phyloP scores from a whole-genome alignment of 2,329 filamentous ascomycete genomes.

The Fusarium humuli region DNA sequence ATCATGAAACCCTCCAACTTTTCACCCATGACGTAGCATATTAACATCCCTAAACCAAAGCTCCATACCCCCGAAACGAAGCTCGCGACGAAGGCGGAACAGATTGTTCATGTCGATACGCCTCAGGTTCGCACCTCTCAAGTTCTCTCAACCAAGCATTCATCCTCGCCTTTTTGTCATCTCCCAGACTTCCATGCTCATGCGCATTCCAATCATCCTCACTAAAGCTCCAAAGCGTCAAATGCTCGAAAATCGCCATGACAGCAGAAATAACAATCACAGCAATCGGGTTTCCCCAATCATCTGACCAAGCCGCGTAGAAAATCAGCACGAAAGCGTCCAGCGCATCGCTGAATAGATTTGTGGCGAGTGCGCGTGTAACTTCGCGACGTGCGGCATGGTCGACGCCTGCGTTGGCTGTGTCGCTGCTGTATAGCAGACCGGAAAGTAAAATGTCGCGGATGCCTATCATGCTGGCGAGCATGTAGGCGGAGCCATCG shows the following conservation, averaged over 20 bases:
- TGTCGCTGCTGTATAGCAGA: conserved; percentile 46
- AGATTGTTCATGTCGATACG: conserved; percentile 32
- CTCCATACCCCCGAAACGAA: conserved; percentile 31
- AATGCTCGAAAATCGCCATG: conserved; percentile 49
- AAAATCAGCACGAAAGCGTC: conserved; percentile 52
- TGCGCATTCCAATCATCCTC: conserved; percentile 43
- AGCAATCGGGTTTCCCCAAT: conserved; percentile 46
- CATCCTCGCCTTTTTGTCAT: conserved; percentile 49
- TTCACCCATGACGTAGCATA: neutral
- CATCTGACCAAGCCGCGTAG: conserved; percentile 48
- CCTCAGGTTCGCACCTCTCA: conserved; percentile 24
- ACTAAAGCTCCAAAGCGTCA: conserved; percentile 51
- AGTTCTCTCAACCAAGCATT: conserved; percentile 50
- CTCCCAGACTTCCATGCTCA: conserved; percentile 37
- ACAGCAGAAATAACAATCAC: conserved; percentile 48
- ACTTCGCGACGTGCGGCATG: conserved; percentile 43
- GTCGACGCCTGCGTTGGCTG: conserved; percentile 16
- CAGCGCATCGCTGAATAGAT: conserved; percentile 50
- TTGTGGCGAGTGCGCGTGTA: conserved; percentile 48
- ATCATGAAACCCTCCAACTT: conserved; percentile 2
- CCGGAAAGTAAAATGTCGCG: conserved; percentile 50
- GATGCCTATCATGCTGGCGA: conserved; percentile 49
- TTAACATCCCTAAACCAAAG: conserved; percentile 18
- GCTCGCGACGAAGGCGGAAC: conserved; percentile 32
- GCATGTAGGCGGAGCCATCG: conserved; percentile 45